Base-by-base conservation (phyloP, 345 rosid genomes). In the Balakata baccata region DNA sequence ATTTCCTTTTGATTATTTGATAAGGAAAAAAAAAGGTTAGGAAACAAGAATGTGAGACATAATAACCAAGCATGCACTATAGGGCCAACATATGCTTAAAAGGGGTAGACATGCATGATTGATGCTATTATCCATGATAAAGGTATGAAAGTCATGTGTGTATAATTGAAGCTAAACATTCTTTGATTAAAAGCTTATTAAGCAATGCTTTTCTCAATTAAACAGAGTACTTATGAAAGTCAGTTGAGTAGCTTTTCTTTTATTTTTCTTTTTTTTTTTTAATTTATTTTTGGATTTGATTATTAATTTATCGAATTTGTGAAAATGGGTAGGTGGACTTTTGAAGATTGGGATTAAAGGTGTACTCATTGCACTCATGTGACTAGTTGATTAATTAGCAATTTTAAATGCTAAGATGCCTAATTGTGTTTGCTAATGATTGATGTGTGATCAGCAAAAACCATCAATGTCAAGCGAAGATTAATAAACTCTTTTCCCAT, bases 291-390 rank as follows among this genome's bases (percentile, higher is more conserved):
- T 29, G 1, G 34, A 2, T 29, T 29, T 58, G 34, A 61, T 61
- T 18, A 37, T 29, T 37, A 29, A 14, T 29, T 25, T 29, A 61
- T 61, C 9, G 1, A 14, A 37, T 11, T 17, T 43, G 29, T 43
- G 50, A 7, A 29, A 64, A 70, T 77, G 56, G 46, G 70, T 53
- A 53, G 11, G 23, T 63, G 6, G 69, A 22, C 20, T 73, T 72
- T 8, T 52, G 60, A 61, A 34, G 71, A 29, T 61, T 74, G 43
- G 14, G 25, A 64, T 2, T 77, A 81, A 82, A 79, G 84, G 56
- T 66, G 85, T 77, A 56, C 69, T 88, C 77, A 88, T 86, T 83
- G 74, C 67, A 74, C 72, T 75, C 89, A 86, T 88, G 87, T 87
- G 84, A 70, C 38, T 60, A 51, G 38, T 11, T 87, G 84, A 70